phyloP scores from a whole-genome alignment of 2,329 filamentous ascomycete genomes.

The Sporothrix mexicana region DNA sequence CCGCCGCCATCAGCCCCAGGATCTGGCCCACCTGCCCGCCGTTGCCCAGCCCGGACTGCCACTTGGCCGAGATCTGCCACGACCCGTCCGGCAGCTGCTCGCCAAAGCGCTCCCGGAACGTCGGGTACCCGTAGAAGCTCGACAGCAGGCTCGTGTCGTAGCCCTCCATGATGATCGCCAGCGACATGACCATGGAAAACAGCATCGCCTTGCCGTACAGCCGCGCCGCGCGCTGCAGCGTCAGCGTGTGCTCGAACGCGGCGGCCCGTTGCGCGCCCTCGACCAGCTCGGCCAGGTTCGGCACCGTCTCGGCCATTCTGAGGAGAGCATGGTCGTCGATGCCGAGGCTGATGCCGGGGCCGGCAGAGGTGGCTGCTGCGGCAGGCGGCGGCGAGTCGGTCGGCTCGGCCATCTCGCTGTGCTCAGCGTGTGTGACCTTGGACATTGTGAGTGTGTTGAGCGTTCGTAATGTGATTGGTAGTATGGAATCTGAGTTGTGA shows the following conservation, averaged over 20 bases:
- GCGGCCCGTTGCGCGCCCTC: not conserved
- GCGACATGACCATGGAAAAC: slow-evolving; percentile 35
- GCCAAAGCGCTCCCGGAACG: slow-evolving; percentile 41
- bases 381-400: not conserved
- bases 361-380: not conserved
- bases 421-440: slow-evolving; percentile 11
- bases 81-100: slow-evolving; percentile 41
- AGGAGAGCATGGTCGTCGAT: slow-evolving; percentile 15
- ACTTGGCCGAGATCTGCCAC: slow-evolving; percentile 53
- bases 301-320: not conserved
- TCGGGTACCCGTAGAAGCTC: slow-evolving; percentile 39
- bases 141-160: slow-evolving; percentile 40
- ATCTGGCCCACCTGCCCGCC: slow-evolving; percentile 52
- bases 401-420: slow-evolving; percentile 2
- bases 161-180: slow-evolving; percentile 39
- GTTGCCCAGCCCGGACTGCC: slow-evolving; percentile 56
- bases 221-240: slow-evolving; percentile 37
- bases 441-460: not conserved
- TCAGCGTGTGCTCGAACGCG: slow-evolving; percentile 34
- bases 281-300: not conserved
- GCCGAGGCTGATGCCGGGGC: slow-evolving; percentile 3
- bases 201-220: slow-evolving; percentile 35
- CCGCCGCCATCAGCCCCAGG: slow-evolving; percentile 55
- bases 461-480: not conserved
- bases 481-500: not conserved